phyloP scores from a whole-genome alignment of 768 basidiomycete genomes.

The Lactarius indigo region DNA sequence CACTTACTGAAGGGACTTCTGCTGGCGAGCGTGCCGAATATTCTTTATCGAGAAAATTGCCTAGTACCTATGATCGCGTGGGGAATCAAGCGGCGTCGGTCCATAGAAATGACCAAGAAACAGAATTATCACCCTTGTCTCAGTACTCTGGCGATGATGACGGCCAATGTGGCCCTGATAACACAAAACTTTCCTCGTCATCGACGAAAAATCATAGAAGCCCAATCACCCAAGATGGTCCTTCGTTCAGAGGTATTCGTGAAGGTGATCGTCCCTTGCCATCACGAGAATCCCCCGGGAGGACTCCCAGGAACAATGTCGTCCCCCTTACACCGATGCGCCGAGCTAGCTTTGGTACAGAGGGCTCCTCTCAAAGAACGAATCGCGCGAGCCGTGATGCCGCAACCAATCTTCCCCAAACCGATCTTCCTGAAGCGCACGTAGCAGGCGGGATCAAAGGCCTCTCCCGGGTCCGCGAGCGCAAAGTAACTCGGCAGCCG shows the following conservation, averaged over 20 bases:
- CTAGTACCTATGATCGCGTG: neutral
- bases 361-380: neutral
- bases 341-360: neutral
- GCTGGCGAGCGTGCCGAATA: neutral
- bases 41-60: neutral
- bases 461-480: constrained; percentile 26
- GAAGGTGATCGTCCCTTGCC: constrained; percentile 6
- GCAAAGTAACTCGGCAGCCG: constrained; percentile 30
- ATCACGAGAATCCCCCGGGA: neutral
- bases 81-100: neutral
- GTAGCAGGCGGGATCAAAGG: neutral
- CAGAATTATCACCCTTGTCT: constrained; percentile 14
- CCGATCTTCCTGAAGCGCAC: neutral
- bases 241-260: neutral
- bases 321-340: neutral
- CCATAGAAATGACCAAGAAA: neutral
- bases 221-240: neutral
- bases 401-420: neutral
- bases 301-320: neutral
- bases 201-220: neutral
- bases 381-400: neutral
- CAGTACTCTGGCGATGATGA: constrained; percentile 21
- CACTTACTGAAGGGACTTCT: neutral
- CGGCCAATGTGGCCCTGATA: neutral
- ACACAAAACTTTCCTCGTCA: neutral